phyloP scores from a whole-genome alignment of 805 yeast genomes.

The Metschnikowia lunata region DNA sequence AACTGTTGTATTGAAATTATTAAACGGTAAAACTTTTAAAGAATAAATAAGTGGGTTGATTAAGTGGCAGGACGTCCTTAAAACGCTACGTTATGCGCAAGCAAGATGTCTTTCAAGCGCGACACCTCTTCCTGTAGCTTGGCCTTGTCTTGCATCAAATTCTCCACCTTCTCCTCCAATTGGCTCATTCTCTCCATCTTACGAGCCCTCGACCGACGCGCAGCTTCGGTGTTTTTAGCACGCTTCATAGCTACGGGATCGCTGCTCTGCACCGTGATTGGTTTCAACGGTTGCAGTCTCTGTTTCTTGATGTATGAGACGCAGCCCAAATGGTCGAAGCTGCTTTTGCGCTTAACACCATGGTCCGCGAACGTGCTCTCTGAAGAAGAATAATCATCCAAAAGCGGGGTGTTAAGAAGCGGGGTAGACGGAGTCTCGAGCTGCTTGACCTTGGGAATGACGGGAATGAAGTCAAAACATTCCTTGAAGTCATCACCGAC shows the following conservation, averaged over 20 bases:
- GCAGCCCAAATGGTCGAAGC: slow-evolving; percentile 69
- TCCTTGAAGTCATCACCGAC: slow-evolving; percentile 19
- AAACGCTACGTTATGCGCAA: slow-evolving; percentile 14
- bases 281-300: slow-evolving; percentile 65
- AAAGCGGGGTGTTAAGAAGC: slow-evolving; percentile 13
- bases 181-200: slow-evolving; percentile 84
- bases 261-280: slow-evolving; percentile 48
- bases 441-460: slow-evolving; percentile 19
- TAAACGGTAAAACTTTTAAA: not conserved
- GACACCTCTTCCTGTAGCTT: slow-evolving; percentile 59
- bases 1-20: too few relatives aligned
- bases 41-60: not conserved
- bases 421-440: slow-evolving; percentile 24
- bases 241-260: slow-evolving; percentile 81
- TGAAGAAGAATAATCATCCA: slow-evolving; percentile 2
- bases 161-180: slow-evolving; percentile 73
- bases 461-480: slow-evolving; percentile 18
- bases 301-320: slow-evolving; percentile 75
- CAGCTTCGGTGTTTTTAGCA: slow-evolving; percentile 97
- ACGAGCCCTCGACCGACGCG: slow-evolving; percentile 90
- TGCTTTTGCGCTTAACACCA: slow-evolving; percentile 27
- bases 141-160: slow-evolving; percentile 53
- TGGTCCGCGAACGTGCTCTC: not conserved
- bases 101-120: slow-evolving; percentile 50
- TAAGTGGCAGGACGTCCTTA: not conserved